Evolutionary conservation across 208 protist species (phyloP).

Genomic region (Giardia muris): DNA sequence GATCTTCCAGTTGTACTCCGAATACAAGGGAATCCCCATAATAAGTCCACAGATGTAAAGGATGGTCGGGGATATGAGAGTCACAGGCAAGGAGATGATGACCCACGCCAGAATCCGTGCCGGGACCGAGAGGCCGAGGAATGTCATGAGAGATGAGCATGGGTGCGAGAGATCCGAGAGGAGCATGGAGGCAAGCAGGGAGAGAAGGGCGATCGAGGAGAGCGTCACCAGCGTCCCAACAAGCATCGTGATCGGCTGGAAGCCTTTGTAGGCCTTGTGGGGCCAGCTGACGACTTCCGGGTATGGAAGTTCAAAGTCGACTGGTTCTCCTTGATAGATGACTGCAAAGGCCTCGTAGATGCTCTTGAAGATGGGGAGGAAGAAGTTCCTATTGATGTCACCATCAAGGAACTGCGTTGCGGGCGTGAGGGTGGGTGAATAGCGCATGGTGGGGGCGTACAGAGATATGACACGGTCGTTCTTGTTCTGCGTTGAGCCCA

Average conservation of each 20-base stretch:
- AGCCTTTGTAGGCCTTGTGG: background rate
- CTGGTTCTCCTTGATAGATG: background rate
- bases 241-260: background rate
- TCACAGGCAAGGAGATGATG: background rate
- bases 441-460: background rate
- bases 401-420: background rate
- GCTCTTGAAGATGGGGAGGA: background rate
- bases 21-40: background rate
- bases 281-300: background rate
- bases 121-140: background rate
- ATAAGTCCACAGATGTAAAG: background rate
- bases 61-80: background rate
- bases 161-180: conserved; percentile 11
- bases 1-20: background rate
- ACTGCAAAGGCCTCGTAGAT: conserved; percentile 13
- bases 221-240: conserved; percentile 12
- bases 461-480: background rate
- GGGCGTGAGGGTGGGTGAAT: background rate
- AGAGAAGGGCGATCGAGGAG: background rate
- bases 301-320: background rate
- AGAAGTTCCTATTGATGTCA: background rate
- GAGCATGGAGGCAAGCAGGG: background rate
- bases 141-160: background rate
- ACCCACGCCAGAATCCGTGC: background rate
- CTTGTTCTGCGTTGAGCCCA: background rate